Evolutionary conservation across 495 filamentous ascomycete species (phyloP).

Genomic region (Podospora pseudopauciseta): DNA sequence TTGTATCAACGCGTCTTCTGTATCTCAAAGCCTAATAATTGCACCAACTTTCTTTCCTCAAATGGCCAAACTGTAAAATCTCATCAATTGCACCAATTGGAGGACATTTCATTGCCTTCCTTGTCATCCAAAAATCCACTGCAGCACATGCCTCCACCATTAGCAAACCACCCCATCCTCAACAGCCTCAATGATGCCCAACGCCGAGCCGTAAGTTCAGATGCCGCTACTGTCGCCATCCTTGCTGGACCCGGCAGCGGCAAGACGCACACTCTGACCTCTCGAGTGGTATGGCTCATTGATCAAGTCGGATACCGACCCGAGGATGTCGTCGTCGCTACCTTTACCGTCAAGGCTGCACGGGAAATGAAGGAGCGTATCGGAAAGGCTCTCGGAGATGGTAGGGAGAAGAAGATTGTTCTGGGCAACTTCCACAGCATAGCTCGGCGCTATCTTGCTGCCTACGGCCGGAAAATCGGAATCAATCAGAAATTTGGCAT

Average conservation of each 20-base stretch:
- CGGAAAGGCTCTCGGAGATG: conserved; percentile 70
- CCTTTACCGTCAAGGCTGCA: conserved; percentile 96
- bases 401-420: conserved; percentile 71
- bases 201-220: conserved; percentile 75
- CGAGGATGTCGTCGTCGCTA: conserved; percentile 93
- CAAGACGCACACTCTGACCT: conserved; percentile 95
- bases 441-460: conserved; percentile 76
- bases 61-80: background rate
- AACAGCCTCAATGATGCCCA: conserved; percentile 81
- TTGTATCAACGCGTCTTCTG: background rate
- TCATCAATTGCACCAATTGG: background rate
- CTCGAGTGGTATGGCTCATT: conserved; percentile 92
- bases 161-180: conserved; percentile 40
- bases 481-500: conserved; percentile 84
- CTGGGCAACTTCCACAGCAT: conserved; percentile 97
- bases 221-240: conserved; percentile 77
- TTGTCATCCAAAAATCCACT: background rate
- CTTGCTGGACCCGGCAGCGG: conserved; percentile 80
- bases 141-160: conserved; percentile 11
- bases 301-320: conserved; percentile 71
- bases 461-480: conserved; percentile 83
- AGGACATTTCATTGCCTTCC: background rate
- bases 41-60: background rate
- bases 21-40: background rate
- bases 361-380: conserved; percentile 93